These are phyloP conservation scores for Solanum clarkiae DNA, from an alignment of 257 asterid species.

Conservation along the genomic window DNA sequence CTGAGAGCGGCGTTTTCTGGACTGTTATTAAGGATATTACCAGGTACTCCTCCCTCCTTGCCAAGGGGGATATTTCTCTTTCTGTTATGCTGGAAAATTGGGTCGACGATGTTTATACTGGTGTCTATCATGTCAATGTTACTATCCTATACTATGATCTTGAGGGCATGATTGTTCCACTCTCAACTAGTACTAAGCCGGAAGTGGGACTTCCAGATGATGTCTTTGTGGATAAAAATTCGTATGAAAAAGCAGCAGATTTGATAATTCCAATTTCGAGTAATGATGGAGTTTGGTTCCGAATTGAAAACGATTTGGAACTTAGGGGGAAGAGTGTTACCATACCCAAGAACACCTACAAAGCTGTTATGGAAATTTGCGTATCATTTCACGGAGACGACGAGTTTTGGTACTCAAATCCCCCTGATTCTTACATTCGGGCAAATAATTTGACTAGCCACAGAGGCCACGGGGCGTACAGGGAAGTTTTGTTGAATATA, in stretches of 20 bases:
- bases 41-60: conserved; percentile 47
- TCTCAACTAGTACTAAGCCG: neutral
- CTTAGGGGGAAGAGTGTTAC: conserved; percentile 21
- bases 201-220: neutral
- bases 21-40: conserved; percentile 56
- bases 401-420: conserved; percentile 87
- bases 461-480: conserved; percentile 59
- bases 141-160: conserved; percentile 44
- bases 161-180: neutral
- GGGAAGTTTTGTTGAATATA: conserved; percentile 54
- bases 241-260: conserved; percentile 55
- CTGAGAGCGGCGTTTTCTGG: conserved; percentile 44
- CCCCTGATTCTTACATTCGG: conserved; percentile 56
- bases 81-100: conserved; percentile 70
- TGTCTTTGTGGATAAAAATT: neutral
- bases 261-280: conserved; percentile 57
- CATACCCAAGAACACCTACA: conserved; percentile 51
- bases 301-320: conserved; percentile 40
- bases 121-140: conserved; percentile 37
- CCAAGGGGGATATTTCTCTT: conserved; percentile 31
- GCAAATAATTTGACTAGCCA: conserved; percentile 17
- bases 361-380: conserved; percentile 68
- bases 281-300: conserved; percentile 49
- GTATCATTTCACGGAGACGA: conserved; percentile 65
- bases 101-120: conserved; percentile 52